Evolutionary conservation across 2,329 filamentous ascomycete genomes (phyloP), one percentile per base, ranked within the genome.

Genomic region (Torrubiella hemipterigena): DNA sequence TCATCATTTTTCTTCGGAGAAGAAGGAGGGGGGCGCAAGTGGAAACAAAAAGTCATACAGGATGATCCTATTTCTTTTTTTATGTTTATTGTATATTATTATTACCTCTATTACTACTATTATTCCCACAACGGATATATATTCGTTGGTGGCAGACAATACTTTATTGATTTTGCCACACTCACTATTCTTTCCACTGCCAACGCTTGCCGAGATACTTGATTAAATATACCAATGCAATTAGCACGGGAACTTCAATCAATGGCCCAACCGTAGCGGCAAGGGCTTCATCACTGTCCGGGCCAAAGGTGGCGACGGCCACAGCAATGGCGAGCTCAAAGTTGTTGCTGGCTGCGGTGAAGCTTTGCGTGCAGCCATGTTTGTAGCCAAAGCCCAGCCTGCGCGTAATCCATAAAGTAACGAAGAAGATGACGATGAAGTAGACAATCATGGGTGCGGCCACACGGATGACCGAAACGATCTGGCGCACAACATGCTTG

Each of bases 281-380:
- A 23, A 87, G 56, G 0, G 81, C 81, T 52, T 87, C 74, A 32
- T 82, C 71, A 46, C 77, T 83, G 28, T 77, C 58, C 0, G 75
- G 65, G 0, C 81, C 81, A 55, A 77, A 87, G 0, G 76, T 75
- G 0, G 81, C 78, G 4, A 86, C 73, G 0, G 78, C 79, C 0
- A 89, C 81, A 0, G 81, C 81, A 53, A 89, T 37, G 1, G 82
- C 81, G 17, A 89, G 58, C 58, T 89, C 82, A 47, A 89, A 87
- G 48, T 87, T 87, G 47, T 89, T 89, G 51, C 81, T 86, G 3
- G 80, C 78, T 2, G 80, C 82, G 0, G 79, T 87, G 46, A 86
- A 85, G 49, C 78, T 82, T 54, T 86, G 81, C 4, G 81, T 84
- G 11, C 67, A 63, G 6, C 68, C 65, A 5, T 81, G 48, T 36